Conservation (phyloP, 306 rosid species). For the Morella rubra region DNA sequence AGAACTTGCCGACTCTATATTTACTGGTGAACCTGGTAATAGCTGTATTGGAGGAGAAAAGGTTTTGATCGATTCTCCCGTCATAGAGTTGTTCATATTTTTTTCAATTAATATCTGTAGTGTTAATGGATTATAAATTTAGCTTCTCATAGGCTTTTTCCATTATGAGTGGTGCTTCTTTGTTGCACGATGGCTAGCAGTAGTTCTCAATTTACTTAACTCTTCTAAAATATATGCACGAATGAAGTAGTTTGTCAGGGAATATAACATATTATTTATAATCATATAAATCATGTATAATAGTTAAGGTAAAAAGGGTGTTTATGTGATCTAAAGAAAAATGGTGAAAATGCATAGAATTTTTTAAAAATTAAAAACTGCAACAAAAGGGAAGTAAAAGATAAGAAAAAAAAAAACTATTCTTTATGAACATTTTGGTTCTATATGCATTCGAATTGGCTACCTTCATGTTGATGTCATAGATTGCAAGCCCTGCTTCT, state of each 20-base stretch:
- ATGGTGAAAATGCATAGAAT: not conserved
- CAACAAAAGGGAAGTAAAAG: too few species aligned
- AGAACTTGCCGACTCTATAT: conserved; percentile 67
- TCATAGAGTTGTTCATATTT: too few species aligned
- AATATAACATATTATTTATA: too few species aligned
- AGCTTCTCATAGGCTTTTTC: not conserved
- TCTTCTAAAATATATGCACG: too few species aligned
- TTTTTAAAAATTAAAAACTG: too few species aligned
- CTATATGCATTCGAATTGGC: not conserved
- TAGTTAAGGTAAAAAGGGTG: not conserved
- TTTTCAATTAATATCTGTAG: not conserved
- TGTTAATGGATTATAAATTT: not conserved
- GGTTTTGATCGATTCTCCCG: not conserved
- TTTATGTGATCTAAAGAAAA: not conserved
- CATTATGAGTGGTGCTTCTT: not conserved
- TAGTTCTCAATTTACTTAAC: not conserved
- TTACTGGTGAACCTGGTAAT: conserved; percentile 56
- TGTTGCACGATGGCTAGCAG: not conserved
- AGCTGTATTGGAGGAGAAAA: conserved; percentile 40
- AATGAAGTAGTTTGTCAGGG: too few species aligned
- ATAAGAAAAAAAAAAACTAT: not conserved
- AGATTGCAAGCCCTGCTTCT: not conserved
- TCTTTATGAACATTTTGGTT: not conserved
- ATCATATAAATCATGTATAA: too few species aligned
- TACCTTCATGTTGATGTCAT: not conserved